phyloP scores from a whole-genome alignment of 139 green algal genomes.

The Ettlia oleoabundans region DNA sequence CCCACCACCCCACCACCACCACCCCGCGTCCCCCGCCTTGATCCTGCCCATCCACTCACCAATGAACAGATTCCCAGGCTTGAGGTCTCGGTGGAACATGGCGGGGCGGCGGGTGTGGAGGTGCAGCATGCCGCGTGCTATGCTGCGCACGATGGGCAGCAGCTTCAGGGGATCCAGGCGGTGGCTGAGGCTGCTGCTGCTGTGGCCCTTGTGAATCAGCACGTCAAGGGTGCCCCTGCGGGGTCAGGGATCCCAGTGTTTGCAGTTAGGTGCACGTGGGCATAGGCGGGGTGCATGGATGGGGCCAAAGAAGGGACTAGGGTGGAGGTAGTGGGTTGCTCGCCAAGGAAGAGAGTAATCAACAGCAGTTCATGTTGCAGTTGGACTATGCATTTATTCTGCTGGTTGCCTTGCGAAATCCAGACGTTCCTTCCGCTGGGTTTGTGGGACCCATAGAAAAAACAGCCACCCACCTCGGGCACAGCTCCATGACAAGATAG shows the following conservation, averaged over 20 bases:
- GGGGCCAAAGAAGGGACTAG: too few species aligned
- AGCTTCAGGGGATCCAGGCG: constrained; percentile 53
- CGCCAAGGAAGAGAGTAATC: too few species aligned
- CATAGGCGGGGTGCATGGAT: too few species aligned
- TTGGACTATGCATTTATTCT: too few species aligned
- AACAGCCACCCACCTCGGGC: constrained; percentile 44
- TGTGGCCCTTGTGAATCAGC: constrained; percentile 46
- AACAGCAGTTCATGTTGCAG: background rate
- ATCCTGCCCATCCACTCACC: background rate
- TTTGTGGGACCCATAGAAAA: too few species aligned
- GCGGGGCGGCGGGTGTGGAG: constrained; percentile 80
- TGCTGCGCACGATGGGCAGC: constrained; percentile 47
- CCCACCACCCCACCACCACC: too few species aligned
- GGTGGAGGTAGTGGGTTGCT: too few species aligned
- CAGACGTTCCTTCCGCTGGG: too few species aligned
- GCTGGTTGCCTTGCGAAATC: too few species aligned
- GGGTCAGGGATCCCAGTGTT: background rate
- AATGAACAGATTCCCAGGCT: constrained; percentile 65
- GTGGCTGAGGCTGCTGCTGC: background rate
- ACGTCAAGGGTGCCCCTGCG: constrained; percentile 57
- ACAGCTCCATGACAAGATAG: constrained; percentile 66
- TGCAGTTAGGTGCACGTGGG: background rate
- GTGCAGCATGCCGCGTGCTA: constrained; percentile 71
- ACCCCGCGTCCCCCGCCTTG: too few species aligned
- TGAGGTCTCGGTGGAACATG: constrained; percentile 82